phyloP scores from a whole-genome alignment of 192 early-diverging fungal genomes.

The Cladochytrium replicatum region DNA sequence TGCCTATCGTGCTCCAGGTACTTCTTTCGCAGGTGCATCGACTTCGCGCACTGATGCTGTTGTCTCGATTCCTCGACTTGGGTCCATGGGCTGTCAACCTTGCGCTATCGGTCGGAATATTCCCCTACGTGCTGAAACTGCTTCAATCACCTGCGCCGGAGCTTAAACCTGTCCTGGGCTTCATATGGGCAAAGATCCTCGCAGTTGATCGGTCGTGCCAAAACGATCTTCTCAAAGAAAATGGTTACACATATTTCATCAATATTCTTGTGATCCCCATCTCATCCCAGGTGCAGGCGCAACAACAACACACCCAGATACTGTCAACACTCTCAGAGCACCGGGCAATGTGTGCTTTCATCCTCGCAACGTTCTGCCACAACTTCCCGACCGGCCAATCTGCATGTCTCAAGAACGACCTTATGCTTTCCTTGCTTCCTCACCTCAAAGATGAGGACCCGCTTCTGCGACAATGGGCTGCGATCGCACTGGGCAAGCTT shows the following conservation, averaged over 20 bases:
- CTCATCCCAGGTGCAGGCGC: too few species aligned
- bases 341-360: conserved; percentile 92
- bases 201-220: conserved; percentile 86
- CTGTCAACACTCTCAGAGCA: conserved; percentile 82
- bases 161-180: conserved; percentile 85
- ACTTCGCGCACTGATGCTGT: conserved; percentile 77
- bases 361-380: conserved; percentile 86
- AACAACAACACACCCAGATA: too few species aligned
- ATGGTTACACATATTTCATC: conserved; percentile 88
- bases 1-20: conserved; percentile 95
- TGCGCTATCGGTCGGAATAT: conserved; percentile 89
- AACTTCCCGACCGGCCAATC: conserved; percentile 74
- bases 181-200: conserved; percentile 95
- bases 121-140: conserved; percentile 93
- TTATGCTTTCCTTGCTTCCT: conserved; percentile 53
- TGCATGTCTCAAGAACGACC: conserved; percentile 62
- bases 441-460: conserved; percentile 64
- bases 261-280: conserved; percentile 66
- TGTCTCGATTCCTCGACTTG: conserved; percentile 85
- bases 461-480: conserved; percentile 77
- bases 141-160: conserved; percentile 86
- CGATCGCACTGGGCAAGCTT: conserved; percentile 74
- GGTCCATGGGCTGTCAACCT: conserved; percentile 91
- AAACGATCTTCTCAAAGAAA: conserved; percentile 82
- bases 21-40: conserved; percentile 91